Evolutionary conservation across 2,329 filamentous ascomycete species (phyloP), one percentile per base, ranked within the genome.

Genomic region (Botrytis tulipae): DNA sequence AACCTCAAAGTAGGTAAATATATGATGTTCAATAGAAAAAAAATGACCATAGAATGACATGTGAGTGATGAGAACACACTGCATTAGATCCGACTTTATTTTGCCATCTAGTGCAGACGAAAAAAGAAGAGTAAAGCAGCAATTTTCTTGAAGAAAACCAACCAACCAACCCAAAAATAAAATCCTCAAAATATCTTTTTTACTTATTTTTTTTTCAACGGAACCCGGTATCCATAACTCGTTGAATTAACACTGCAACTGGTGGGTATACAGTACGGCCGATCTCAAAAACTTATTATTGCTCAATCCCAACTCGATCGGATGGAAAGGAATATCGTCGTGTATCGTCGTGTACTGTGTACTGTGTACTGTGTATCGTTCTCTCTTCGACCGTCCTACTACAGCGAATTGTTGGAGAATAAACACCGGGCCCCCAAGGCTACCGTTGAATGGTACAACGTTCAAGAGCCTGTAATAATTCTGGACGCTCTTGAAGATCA

Each of bases 391-490:
- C 75, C 76, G 76, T n/a, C 25, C 48, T 54, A n/a, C 35, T n/a
- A 62, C 60, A 42, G 60, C 37, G 22, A 76, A 46, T 62, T 48
- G 63, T 61, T 61, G 65, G 74, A 51, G 59, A 51, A 74, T 73
- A 78, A 80, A 81, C 77, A 75, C 78, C 78, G 77, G 78, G 76
- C 79, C 82, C 85, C 84, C 80, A 76, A 76, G 76, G 79, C 79
- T 82, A 82, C 78, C 78, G 78, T 62, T 76, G 70, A 70, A 82
- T 78, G 37, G 80, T 89, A 88, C 83, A 94, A 87, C 71, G 91
- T 92, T 81, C 91, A 75, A 99, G 86, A 44, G 96, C 96, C 82
- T 97, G 93, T 76, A 95, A 85, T 74, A 99, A 86, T 86, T 98
- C 96, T 2, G 95, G 95, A 73, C 96, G 89, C 75, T 89, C 88